Evolutionary conservation across 371 early-diverging fungal species (phyloP).

Genomic region (Mucor lusitanicus): DNA sequence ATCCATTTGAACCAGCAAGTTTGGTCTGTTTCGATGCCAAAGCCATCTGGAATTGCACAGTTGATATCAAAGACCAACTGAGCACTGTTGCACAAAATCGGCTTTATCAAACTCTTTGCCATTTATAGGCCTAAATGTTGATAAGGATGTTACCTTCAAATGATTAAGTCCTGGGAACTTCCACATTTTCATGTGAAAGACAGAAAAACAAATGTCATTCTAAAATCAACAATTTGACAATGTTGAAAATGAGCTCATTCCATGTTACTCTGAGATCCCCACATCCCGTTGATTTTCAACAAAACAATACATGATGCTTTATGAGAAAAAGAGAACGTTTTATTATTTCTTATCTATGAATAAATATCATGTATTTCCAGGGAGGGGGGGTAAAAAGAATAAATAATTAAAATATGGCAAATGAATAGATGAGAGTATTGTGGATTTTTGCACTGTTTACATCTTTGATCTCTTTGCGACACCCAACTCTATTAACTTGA

Average conservation of each 20-base stretch:
- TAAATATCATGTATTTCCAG: not conserved
- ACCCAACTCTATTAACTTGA: conserved; percentile 84
- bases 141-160: not conserved
- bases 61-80: no score
- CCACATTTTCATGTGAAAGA: not conserved
- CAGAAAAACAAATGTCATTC: not conserved
- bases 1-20: no score
- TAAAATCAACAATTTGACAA: not conserved
- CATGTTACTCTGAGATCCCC: not conserved
- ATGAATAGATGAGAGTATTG: not conserved
- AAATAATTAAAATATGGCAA: not conserved
- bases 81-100: not conserved
- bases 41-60: no score
- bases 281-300: not conserved
- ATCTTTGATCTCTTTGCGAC: conserved; percentile 53
- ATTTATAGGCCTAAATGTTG: not conserved
- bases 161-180: not conserved
- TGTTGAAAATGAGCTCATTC: not conserved
- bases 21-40: no score
- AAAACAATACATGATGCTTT: not conserved
- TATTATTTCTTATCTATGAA: not conserved
- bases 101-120: not conserved
- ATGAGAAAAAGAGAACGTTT: not conserved
- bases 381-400: not conserved
- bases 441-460: conserved; percentile 15